phyloP scores from a whole-genome alignment of 768 basidiomycete genomes.

The Russula emetica region DNA sequence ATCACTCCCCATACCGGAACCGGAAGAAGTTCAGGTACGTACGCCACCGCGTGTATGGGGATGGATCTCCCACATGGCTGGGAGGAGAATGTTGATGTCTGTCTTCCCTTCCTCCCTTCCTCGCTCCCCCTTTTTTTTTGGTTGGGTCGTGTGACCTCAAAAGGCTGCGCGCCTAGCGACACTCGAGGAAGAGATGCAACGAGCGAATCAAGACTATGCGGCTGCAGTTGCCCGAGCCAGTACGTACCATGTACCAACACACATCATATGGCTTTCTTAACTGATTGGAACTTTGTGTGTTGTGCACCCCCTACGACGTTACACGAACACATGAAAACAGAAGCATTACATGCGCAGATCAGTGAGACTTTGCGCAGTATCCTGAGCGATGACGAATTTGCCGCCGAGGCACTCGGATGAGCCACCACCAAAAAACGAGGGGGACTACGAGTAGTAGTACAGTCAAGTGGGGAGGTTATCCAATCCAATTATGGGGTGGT shows the following conservation, averaged over 20 bases:
- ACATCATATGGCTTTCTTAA: too few species aligned
- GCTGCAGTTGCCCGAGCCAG: conserved; percentile 72
- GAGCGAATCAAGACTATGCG: conserved; percentile 72
- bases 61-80: neutral
- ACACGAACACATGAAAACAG: conserved; percentile 34
- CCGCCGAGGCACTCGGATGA: conserved; percentile 30
- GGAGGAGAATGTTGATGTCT: neutral
- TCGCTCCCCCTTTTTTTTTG: neutral
- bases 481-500: neutral
- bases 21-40: conserved; percentile 70
- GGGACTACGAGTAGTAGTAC: neutral
- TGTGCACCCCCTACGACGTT: neutral
- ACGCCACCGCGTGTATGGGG: neutral
- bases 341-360: conserved; percentile 56
- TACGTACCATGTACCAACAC: conserved; percentile 31
- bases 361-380: conserved; percentile 54
- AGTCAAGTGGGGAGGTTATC: too few species aligned
- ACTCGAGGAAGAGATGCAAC: conserved; percentile 65
- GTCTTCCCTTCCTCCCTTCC: neutral
- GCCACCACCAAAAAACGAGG: neutral
- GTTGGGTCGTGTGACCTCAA: neutral
- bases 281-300: too few species aligned
- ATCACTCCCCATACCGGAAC: conserved; percentile 71
- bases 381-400: conserved; percentile 50
- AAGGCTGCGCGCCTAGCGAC: conserved; percentile 63